phyloP scores from a whole-genome alignment of 768 basidiomycete genomes.

The Mrakia blollopis region DNA sequence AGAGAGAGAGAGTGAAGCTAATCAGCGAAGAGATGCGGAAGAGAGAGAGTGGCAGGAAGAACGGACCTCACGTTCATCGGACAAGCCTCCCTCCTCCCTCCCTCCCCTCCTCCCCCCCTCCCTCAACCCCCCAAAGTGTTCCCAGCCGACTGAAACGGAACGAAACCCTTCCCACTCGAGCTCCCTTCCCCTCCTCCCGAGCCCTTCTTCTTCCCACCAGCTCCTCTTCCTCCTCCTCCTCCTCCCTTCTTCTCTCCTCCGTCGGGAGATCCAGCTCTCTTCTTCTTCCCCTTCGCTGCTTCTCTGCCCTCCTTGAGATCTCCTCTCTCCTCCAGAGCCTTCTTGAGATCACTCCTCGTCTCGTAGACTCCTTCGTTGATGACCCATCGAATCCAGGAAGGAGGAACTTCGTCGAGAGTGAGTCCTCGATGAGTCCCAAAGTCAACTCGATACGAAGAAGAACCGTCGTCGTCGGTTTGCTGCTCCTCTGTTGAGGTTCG shows the following conservation, averaged over 20 bases:
- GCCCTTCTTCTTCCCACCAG: background rate
- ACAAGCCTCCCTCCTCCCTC: too few relatives aligned
- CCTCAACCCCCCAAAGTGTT: background rate
- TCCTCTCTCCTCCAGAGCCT: background rate
- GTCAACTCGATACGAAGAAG: constrained; percentile 8
- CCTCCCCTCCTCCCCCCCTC: background rate
- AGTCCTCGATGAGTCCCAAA: constrained; percentile 6
- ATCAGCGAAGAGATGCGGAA: too few relatives aligned
- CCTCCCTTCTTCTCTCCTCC: background rate
- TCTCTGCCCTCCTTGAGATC: background rate
- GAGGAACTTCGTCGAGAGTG: constrained; percentile 6
- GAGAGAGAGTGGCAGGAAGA: too few relatives aligned
- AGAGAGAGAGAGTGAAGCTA: too few relatives aligned
- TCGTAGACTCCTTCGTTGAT: background rate
- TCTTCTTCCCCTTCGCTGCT: background rate
- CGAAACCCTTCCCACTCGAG: background rate
- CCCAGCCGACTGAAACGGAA: background rate
- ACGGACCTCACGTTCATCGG: too few relatives aligned
- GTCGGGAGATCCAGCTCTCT: background rate
- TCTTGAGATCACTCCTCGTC: background rate
- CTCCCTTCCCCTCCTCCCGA: background rate
- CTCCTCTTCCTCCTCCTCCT: background rate
- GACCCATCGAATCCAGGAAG: constrained; percentile 7
- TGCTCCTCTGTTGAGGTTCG: background rate
- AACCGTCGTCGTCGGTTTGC: background rate